phyloP scores from a whole-genome alignment of 2,329 filamentous ascomycete species.

The Dothideomycetes sp. region DNA sequence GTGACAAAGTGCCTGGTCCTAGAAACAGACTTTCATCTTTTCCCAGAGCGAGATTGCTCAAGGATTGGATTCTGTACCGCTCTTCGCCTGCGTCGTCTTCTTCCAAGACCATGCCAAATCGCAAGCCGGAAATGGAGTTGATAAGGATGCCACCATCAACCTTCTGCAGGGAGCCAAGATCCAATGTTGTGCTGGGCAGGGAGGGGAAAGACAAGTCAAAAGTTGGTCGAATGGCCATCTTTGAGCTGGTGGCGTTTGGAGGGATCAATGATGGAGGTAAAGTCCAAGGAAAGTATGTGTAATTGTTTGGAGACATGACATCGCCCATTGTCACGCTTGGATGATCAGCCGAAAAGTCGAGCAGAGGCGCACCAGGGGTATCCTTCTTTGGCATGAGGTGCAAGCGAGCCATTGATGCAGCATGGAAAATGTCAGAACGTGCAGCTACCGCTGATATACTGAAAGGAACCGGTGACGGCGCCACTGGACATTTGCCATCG shows the following conservation, averaged over 20 bases:
- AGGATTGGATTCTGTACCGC: slow-evolving; percentile 62
- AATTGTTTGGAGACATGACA: slow-evolving; percentile 55
- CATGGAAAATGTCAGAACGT: slow-evolving; percentile 74
- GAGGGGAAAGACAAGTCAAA: slow-evolving; percentile 59
- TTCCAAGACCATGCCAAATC: slow-evolving; percentile 58
- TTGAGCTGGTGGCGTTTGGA: slow-evolving; percentile 62
- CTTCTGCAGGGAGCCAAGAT: slow-evolving; percentile 40
- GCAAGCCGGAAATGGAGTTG: slow-evolving; percentile 48
- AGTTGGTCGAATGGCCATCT: slow-evolving; percentile 58
- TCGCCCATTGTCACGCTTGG: slow-evolving; percentile 45
- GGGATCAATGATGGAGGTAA: slow-evolving; percentile 67
- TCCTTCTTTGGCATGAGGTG: slow-evolving; percentile 56
- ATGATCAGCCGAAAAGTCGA: slow-evolving; percentile 41
- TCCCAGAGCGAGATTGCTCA: slow-evolving; percentile 71
- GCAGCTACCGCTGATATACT: slow-evolving; percentile 71
- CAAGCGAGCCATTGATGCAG: slow-evolving; percentile 71
- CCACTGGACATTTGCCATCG: slow-evolving; percentile 46
- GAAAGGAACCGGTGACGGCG: slow-evolving; percentile 49
- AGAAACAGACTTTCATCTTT: slow-evolving; percentile 82
- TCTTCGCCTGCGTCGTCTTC: slow-evolving; percentile 33
- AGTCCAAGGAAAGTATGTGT: slow-evolving; percentile 89
- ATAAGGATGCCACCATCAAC: slow-evolving; percentile 49
- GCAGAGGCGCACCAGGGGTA: slow-evolving; percentile 45
- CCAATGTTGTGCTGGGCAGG: slow-evolving; percentile 35
- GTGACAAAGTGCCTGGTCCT: slow-evolving; percentile 53